Percentiles rank a stretch among this genome's conserved stretches.
Evolutionary conservation across 352 stramenopile genomes (phyloP).

Genomic region (Detonula confervacea): DNA sequence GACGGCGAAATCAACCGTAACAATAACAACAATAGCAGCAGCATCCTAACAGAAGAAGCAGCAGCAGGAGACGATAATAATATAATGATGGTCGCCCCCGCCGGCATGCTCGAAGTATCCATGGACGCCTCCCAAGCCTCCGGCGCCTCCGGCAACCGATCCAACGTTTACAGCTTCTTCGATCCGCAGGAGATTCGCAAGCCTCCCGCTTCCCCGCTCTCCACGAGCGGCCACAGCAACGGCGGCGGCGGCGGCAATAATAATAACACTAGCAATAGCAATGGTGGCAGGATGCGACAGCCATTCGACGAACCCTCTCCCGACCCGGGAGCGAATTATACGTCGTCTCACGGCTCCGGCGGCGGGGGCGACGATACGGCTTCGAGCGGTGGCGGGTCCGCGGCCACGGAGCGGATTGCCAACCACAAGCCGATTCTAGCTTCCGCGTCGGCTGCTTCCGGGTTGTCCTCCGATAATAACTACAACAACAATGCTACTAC

Average conservation of each 20-base stretch:
- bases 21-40: background rate
- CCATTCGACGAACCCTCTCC: too few species aligned
- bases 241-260: too few species aligned
- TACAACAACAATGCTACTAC: too few species aligned
- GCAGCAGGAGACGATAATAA: background rate
- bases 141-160: background rate
- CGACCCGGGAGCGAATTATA: too few species aligned
- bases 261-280: too few species aligned
- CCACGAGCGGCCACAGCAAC: too few species aligned
- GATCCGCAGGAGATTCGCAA: constrained; percentile 2
- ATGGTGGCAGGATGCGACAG: too few species aligned
- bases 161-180: constrained; percentile 9
- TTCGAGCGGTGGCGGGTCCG: background rate
- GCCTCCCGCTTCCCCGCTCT: background rate
- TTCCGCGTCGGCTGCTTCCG: background rate
- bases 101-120: background rate
- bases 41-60: background rate
- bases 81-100: too few species aligned
- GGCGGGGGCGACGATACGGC: background rate
- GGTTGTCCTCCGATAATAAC: too few species aligned
- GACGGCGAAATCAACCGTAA: too few species aligned
- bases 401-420: background rate
- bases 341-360: too few species aligned
- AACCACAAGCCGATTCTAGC: background rate
- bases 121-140: background rate